These are phyloP conservation scores for Raffaelea deltoideospora DNA, from an alignment of 2,329 filamentous ascomycete genomes.

Conservation along the genomic window DNA sequence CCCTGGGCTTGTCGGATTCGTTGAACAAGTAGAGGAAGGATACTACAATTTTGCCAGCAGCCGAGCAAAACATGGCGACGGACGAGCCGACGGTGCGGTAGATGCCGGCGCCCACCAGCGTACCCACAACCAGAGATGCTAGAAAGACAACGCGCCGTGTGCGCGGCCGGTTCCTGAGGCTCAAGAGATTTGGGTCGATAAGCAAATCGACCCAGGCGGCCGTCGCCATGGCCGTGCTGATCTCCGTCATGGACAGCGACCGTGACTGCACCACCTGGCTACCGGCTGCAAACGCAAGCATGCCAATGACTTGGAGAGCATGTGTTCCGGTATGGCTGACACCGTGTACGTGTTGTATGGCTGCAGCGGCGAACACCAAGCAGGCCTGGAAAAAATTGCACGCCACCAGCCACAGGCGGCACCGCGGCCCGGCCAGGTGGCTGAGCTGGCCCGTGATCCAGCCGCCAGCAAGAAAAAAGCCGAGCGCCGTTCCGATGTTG, in stretches of 20 bases:
- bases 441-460: slow-evolving; percentile 41
- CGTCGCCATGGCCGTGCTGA: slow-evolving; percentile 50
- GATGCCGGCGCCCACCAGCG: slow-evolving; percentile 34
- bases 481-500: slow-evolving; percentile 40
- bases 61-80: slow-evolving; percentile 27
- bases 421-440: slow-evolving; percentile 33
- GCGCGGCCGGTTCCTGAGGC: slow-evolving; percentile 28
- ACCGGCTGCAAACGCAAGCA: slow-evolving; percentile 40
- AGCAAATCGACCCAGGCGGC: slow-evolving; percentile 46
- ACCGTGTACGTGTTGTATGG: slow-evolving; percentile 28
- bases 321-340: slow-evolving; percentile 17
- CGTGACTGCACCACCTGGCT: slow-evolving; percentile 44
- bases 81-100: slow-evolving; percentile 27
- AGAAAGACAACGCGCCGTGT: slow-evolving; percentile 36
- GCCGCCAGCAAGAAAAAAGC: slow-evolving; percentile 38
- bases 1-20: slow-evolving; percentile 16
- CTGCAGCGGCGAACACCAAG: slow-evolving; percentile 37
- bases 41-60: slow-evolving; percentile 28
- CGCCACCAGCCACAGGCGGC: slow-evolving; percentile 36
- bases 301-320: slow-evolving; percentile 28
- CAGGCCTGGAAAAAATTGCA: slow-evolving; percentile 39
- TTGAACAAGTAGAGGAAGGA: slow-evolving; percentile 28
- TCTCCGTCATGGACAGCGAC: slow-evolving; percentile 40
- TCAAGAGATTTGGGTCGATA: slow-evolving; percentile 36
- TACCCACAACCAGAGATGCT: slow-evolving; percentile 27